A percentile compares a stretch with the other conserved stretches of the same genome.
These are phyloP conservation scores for Corylus americana DNA, from an alignment of 306 rosid species.

Conservation along the genomic window DNA sequence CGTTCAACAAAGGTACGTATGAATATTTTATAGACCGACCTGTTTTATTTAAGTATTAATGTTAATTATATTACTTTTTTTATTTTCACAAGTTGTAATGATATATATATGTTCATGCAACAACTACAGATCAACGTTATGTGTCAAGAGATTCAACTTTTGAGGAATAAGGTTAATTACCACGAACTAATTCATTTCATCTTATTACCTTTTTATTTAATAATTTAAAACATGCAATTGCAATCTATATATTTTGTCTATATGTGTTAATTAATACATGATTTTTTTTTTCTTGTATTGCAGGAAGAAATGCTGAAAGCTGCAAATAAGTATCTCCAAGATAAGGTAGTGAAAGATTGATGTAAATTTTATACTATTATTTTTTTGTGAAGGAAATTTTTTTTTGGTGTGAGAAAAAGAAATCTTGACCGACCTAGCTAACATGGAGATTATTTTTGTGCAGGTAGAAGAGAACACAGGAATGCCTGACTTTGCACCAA, in stretches of 20 bases:
- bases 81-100: not conserved
- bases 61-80: no score
- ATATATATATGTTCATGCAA: not conserved
- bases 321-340: constrained; percentile 56
- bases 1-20: constrained; percentile 74
- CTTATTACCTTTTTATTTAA: not conserved
- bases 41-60: not conserved
- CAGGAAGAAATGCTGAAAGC: constrained; percentile 64
- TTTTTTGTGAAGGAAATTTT: not conserved
- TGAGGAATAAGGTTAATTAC: constrained; percentile 66
- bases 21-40: not conserved
- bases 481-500: constrained; percentile 39
- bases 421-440: constrained; percentile 4
- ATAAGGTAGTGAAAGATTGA: constrained; percentile 40
- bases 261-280: no score
- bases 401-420: not conserved
- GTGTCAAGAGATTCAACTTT: constrained; percentile 71
- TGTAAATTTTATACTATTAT: not conserved
- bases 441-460: constrained; percentile 12
- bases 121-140: constrained; percentile 65
- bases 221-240: not conserved
- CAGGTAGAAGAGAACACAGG: constrained; percentile 61
- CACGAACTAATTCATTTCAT: not conserved
- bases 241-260: not conserved
- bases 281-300: constrained; percentile 5